A percentile compares a stretch with the other conserved stretches of the same genome.
phyloP scores from a whole-genome alignment of 2,329 filamentous ascomycete genomes.

The Neofusicoccum umdonicola region DNA sequence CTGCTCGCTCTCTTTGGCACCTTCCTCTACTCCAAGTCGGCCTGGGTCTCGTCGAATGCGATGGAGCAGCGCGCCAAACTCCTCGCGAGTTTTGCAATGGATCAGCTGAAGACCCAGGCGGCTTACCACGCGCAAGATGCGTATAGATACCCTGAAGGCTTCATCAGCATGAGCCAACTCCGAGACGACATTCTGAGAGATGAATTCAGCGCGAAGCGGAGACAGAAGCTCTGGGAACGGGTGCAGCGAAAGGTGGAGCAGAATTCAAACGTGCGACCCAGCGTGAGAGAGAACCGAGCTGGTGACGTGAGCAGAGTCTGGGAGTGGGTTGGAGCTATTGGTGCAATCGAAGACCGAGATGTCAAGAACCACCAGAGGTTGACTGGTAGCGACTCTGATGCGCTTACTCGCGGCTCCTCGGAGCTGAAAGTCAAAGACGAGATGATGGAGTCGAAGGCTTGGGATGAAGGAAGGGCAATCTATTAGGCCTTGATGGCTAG shows the following conservation, averaged over 20 bases:
- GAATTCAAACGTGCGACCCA: slow-evolving; percentile 87
- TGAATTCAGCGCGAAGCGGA: slow-evolving; percentile 71
- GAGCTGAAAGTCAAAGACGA: slow-evolving; percentile 24
- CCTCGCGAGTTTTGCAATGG: slow-evolving; percentile 79
- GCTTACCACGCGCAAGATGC: slow-evolving; percentile 68
- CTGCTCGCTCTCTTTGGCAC: slow-evolving; percentile 44
- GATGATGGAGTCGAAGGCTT: slow-evolving; percentile 37
- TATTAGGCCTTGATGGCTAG: slow-evolving; percentile 35
- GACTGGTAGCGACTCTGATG: slow-evolving; percentile 29
- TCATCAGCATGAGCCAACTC: slow-evolving; percentile 83
- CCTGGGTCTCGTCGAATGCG: slow-evolving; percentile 61
- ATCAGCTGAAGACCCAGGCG: slow-evolving; percentile 79
- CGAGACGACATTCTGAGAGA: slow-evolving; percentile 85
- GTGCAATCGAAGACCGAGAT: neutral
- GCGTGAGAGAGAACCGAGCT: slow-evolving; percentile 60
- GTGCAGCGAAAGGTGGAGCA: slow-evolving; percentile 84
- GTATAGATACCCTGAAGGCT: slow-evolving; percentile 67
- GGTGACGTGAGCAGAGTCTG: slow-evolving; percentile 61
- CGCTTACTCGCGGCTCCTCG: slow-evolving; percentile 18
- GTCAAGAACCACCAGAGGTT: slow-evolving; percentile 26
- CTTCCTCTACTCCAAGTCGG: slow-evolving; percentile 61
- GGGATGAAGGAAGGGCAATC: slow-evolving; percentile 49
- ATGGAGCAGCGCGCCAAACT: slow-evolving; percentile 73
- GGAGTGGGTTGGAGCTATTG: slow-evolving; percentile 66
- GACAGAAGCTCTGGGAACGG: slow-evolving; percentile 79